Percentiles rank a stretch among this genome's conserved stretches.
phyloP scores from a whole-genome alignment of 2,329 filamentous ascomycete genomes.

The Clonostachys byssicola region DNA sequence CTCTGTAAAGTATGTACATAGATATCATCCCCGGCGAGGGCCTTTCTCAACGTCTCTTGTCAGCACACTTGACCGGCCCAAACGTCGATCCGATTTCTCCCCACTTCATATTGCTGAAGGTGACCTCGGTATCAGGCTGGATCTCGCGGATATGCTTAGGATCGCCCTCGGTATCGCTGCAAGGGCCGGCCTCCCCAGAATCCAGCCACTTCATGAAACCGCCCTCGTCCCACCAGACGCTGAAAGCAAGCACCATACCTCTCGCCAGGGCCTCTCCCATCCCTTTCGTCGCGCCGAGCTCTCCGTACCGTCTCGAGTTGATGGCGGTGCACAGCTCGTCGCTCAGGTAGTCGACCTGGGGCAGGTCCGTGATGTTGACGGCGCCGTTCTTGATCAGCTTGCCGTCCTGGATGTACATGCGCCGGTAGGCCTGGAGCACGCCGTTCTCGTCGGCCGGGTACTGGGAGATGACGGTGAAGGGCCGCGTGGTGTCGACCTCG shows the following conservation, averaged over 20 bases:
- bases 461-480: constrained; percentile 44
- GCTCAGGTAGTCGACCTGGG: constrained; percentile 27
- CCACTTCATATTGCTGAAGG: constrained; percentile 53
- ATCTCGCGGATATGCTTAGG: constrained; percentile 40
- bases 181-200: constrained; percentile 40
- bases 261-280: constrained; percentile 40
- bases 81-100: constrained; percentile 54
- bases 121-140: constrained; percentile 43
- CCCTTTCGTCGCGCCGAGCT: constrained; percentile 32
- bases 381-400: constrained; percentile 38
- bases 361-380: constrained; percentile 14
- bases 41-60: no score
- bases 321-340: constrained; percentile 27
- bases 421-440: constrained; percentile 36
- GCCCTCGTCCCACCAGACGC: constrained; percentile 49
- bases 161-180: constrained; percentile 46
- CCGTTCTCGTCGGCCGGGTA: constrained; percentile 33
- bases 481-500: constrained; percentile 27
- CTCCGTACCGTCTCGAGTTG: constrained; percentile 19
- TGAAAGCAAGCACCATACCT: constrained; percentile 47
- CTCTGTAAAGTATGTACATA: no score
- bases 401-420: constrained; percentile 44
- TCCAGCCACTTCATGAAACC: constrained; percentile 52
- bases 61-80: no score
- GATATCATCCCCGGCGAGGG: no score